Base-by-base conservation (phyloP, 1,284 basidiomycete species). In the Puccinia brachypodii region DNA sequence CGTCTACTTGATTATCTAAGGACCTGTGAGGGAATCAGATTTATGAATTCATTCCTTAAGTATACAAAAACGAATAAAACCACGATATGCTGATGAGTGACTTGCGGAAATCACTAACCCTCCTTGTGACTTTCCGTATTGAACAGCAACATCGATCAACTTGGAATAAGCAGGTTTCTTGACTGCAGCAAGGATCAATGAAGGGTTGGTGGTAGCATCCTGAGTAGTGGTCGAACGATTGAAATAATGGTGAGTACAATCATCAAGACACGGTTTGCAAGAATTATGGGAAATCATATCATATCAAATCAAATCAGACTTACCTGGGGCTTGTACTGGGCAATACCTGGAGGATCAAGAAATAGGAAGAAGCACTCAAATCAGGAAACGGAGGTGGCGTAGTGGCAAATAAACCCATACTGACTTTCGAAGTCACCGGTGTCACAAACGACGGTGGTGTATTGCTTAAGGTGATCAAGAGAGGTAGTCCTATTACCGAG, bases 131-230 rank as follows among this genome's bases (percentile, higher is more conserved):
- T 96, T 96, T 85, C 90, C 96, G 88, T 91, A 92, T 84, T 90
- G 87, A 86, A 98, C 89, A 83, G 96, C 96, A 68, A 88, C 89
- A 86, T 96, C 91, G 86, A 99, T 93, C 85, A 98, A 88, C 82
- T 90, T 91, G 83, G 91, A 89, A 88, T 99, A 99, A 64, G 90
- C 91, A 58, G 93, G 88, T 88, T 98, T 94, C 89, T 93, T 93
- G 85, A 95, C 92, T 68, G 96, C 97, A 38, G 95, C 94, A 84
- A 99, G 90, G 88, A 96, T 94, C 82, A 90, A 87, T 77, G 86
- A 95, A 40, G 95, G 95, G 89, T 98, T 98, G 84, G 95, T 98
- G 77, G 95, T 98, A 25, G 95, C 95, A 81, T 81, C 79, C 79
- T 82, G 62, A 22, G 19, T 40, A n/a, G n/a, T n/a, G n/a, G n/a